Percentiles rank a stretch among this genome's conserved stretches.
These are phyloP conservation scores for Parascedosporium putredinis DNA, from an alignment of 2,329 filamentous ascomycete genomes.

Conservation along the genomic window DNA sequence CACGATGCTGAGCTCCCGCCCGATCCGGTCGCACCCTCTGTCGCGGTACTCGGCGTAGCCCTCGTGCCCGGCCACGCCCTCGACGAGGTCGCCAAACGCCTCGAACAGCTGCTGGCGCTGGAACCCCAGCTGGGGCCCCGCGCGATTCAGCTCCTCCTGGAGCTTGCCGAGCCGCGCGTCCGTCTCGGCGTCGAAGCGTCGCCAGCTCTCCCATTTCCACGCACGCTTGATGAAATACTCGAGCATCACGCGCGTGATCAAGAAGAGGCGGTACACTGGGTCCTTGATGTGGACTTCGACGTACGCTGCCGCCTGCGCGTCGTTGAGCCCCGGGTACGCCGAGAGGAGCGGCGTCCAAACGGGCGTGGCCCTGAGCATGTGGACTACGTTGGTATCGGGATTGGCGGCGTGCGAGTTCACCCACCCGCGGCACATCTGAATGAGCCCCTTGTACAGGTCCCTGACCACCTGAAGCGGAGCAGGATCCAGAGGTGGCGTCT, in stretches of 20 bases:
- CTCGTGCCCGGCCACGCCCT: conserved; percentile 22
- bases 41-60: conserved; percentile 13
- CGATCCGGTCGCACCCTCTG: conserved; percentile 20
- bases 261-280: conserved; percentile 28
- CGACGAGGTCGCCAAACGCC: conserved; percentile 25
- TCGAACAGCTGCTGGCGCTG: conserved; percentile 29
- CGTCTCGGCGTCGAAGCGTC: conserved; percentile 24
- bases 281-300: conserved; percentile 29
- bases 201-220: conserved; percentile 29
- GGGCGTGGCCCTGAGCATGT: background rate
- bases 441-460: background rate
- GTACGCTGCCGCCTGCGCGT: conserved; percentile 28
- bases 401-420: background rate
- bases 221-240: conserved; percentile 32
- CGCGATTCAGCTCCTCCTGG: conserved; percentile 21
- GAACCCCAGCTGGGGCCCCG: conserved; percentile 20
- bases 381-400: background rate
- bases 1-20: conserved; percentile 32
- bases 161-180: conserved; percentile 24
- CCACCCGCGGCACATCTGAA: conserved; percentile 1
- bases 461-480: background rate
- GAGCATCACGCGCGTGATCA: conserved; percentile 31
- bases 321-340: conserved; percentile 26
- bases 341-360: conserved; percentile 27
- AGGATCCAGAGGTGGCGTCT: background rate